Evolutionary conservation across 345 rosid genomes (phyloP), one percentile per base, ranked within the genome.

Genomic region (Aquilaria malaccensis): DNA sequence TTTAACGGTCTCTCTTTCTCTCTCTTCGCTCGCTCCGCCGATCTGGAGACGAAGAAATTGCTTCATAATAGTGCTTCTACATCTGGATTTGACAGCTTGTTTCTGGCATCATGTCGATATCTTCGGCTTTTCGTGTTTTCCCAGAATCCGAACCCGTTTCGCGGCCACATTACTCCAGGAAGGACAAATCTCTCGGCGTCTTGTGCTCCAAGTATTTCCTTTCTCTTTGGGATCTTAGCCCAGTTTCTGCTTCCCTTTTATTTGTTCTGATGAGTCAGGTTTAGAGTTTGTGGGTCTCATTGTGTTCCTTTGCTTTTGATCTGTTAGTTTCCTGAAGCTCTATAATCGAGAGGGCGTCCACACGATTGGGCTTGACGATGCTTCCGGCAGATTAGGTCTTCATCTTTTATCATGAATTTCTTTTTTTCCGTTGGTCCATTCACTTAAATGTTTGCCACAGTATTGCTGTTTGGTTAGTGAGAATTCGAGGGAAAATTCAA

Each of bases 101-200:
- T 51, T 48, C 32, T 51, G 1, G 57, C 11, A 59, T 58, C 66
- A 66, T 29, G 48, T 41, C 58, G 2, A 72, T 75, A 76, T 53
- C 77, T 41, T 54, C 67, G 50, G 43, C 43, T 37, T 37, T 37
- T 9, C 55, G 59, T 32, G 73, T 33, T 64, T 61, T 62, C 47
- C 70, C 59, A 57, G 79, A 85, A 60, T 70, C 65, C 53, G 93
- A 79, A 11, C 32, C 80, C 65, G 72, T 48, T 45, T 70, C 69
- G 55, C 77, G 65, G 11, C 72, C 70, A 54, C 54, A 67, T 15
- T 89, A 85, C 78, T 66, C 84, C 73, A 86, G 95, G 57, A 89
- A 87, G 70, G 95, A 87, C 43, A 87, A 83, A 81, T 85, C 97
- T 63, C 86, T 89, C 4, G 92, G 90, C 29, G 74, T 87, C 64